Conservation (phyloP, 169 alveolate genomes). For the Perkinsus chesapeaki region DNA sequence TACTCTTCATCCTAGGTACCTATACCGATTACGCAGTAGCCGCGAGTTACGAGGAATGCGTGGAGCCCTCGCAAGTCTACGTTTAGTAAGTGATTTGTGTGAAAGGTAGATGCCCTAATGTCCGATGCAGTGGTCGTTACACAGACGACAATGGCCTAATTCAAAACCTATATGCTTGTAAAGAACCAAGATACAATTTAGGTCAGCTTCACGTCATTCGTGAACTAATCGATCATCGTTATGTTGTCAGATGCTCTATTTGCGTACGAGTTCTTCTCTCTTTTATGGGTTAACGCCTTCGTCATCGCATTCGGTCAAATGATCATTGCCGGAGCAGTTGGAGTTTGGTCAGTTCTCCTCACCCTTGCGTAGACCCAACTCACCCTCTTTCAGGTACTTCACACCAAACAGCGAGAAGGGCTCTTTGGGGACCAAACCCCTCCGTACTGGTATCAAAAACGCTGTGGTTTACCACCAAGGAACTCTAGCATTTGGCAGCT, state of each 20-base stretch:
- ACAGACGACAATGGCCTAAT: background rate
- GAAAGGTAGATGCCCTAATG: background rate
- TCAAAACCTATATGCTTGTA: background rate
- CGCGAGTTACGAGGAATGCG: background rate
- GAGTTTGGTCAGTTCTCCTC: conserved; percentile 70
- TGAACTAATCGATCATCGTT: background rate
- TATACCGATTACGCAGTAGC: background rate
- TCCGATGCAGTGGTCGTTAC: background rate
- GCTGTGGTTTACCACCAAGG: conserved; percentile 73
- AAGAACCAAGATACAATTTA: background rate
- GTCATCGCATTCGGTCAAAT: conserved; percentile 63
- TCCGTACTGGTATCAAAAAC: conserved; percentile 45
- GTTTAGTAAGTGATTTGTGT: background rate
- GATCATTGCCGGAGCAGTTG: conserved; percentile 61
- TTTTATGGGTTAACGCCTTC: conserved; percentile 69
- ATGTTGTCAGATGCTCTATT: conserved; percentile 8
- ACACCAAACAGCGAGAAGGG: conserved; percentile 28
- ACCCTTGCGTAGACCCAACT: conserved; percentile 14
- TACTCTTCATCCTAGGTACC: background rate
- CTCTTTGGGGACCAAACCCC: conserved; percentile 48
- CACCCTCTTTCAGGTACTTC: conserved; percentile 5
- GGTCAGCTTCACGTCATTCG: background rate
- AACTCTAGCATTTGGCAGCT: conserved; percentile 75
- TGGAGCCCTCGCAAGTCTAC: background rate
- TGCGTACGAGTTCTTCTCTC: conserved; percentile 57